Evolutionary conservation across 1,284 basidiomycete genomes (phyloP), one percentile per base, ranked within the genome.

Genomic region (Tilletia indica): DNA sequence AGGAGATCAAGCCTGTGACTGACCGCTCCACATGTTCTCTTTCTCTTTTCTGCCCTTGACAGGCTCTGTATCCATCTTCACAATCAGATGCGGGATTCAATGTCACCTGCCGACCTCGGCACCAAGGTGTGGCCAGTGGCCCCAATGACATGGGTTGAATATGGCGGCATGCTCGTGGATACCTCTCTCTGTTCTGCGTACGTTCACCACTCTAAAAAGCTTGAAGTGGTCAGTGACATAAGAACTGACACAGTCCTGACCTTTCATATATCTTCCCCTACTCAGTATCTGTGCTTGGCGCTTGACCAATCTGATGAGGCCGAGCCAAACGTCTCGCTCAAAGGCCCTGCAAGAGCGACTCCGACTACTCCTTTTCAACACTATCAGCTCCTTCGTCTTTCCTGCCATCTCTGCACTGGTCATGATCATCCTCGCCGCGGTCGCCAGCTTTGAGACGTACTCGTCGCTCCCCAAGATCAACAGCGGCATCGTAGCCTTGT

Each of bases 131-230:
- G 61, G 61, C 61, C 61, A 12, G 14, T 64, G 34, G 31, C 61
- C 12, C 12, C 34, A 1, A 19, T 34, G 12, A 64, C 61, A 4
- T 64, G 61, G 61, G 61, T 64, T 36, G 61, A 64, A 21, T 64
- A 64, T 21, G 61, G 61, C 9, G 61, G 61, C 36, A 64, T 64
- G 61, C 61, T 64, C 31, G 19, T 64, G 12, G 61, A 64, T n/a
- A 64, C 61, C 5, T 36, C 61, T 19, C 19, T 64, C 36, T 64
- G 61, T 38, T 34, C 61, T 16, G 31, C 36, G 61, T 64, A 34
- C 31, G 58, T 61, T 6, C 58, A 61, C 4, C 58, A 31, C 25
- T 31, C 11, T 0, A 21, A n/a, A n/a, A n/a, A 2, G 21, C 19
- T 61, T 61, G 1, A 31, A 8, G 6, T 34, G 42, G 42, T 14